Percentiles rank a stretch among this genome's conserved stretches.
Evolutionary conservation across 2,329 filamentous ascomycete species (phyloP).

Genomic region (Penicillium sp.): DNA sequence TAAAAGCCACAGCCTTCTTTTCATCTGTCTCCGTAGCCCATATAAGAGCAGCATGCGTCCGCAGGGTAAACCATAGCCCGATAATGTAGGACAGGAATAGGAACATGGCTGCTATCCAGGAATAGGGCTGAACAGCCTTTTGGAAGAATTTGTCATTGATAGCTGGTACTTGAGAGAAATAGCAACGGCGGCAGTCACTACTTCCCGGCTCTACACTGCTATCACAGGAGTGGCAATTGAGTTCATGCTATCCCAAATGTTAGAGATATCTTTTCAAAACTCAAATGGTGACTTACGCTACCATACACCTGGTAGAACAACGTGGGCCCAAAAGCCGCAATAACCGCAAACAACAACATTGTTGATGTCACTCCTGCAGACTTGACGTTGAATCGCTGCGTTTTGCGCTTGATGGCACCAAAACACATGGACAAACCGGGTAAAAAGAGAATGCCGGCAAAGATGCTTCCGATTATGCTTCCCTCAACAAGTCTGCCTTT

Average conservation of each 20-base stretch:
- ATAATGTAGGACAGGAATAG: constrained; percentile 94
- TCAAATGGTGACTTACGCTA: constrained; percentile 62
- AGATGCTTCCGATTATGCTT: constrained; percentile 96
- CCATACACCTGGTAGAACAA: constrained; percentile 99
- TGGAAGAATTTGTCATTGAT: constrained; percentile 87
- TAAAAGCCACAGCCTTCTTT: constrained; percentile 61
- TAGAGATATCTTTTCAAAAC: constrained; percentile 10
- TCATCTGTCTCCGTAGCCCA: constrained; percentile 87
- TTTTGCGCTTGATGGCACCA: constrained; percentile 95
- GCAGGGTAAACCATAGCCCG: constrained; percentile 90
- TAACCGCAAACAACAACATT: constrained; percentile 95
- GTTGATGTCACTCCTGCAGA: constrained; percentile 97
- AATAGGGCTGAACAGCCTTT: constrained; percentile 90
- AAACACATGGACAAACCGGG: constrained; percentile 98
- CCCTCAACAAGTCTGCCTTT: constrained; percentile 94
- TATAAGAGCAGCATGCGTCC: constrained; percentile 95
- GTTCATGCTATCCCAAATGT: constrained; percentile 71
- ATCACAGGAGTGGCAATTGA: constrained; percentile 75
- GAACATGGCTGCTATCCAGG: constrained; percentile 81
- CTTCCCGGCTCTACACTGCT: constrained; percentile 54
- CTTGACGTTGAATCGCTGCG: constrained; percentile 95
- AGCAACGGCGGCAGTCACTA: constrained; percentile 86
- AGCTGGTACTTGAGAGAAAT: constrained; percentile 85
- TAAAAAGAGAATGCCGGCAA: constrained; percentile 92
- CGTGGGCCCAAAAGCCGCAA: constrained; percentile 93